Base-by-base conservation (phyloP, 2,329 filamentous ascomycete species). In the Aspergillus glaucus region DNA sequence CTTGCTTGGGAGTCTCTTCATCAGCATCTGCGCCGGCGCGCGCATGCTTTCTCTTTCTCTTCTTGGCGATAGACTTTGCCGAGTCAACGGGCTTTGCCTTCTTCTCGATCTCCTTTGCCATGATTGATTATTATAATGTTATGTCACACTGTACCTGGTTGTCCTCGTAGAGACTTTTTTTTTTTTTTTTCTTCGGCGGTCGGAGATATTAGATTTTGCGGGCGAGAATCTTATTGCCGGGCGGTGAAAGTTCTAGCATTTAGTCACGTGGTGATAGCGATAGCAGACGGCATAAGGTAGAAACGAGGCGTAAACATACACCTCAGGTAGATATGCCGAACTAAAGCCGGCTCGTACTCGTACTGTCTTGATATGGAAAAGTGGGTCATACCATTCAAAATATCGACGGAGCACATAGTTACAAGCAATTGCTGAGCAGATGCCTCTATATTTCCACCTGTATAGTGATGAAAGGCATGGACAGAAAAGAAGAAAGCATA, bases 1-100 rank as follows among this genome's bases (percentile, higher is more conserved):
- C 55, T 19, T 40, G 37, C 50, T 60, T 57, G 42, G 63, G 58
- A 34, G 50, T 53, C 50, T 56, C 59, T 46, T 57, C 62, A 24
- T 62, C 55, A 45, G 50, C 52, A 47, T 53, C 44, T 50, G 60
- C 59, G 42, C 56, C 56, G 50, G 52, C 47, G 43, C 46, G 48
- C 40, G 52, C 58, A 49, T 73, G 70, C 64, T 69, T 73, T 66
- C 70, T 72, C 66, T 74, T 75, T 46, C 70, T 64, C 59, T 73
- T 74, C 57, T 73, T 73, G 41, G 64, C 59, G 44, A 64, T 61
- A 43, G 66, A 66, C 50, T 69, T 62, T 42, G 68, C 56, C 24
- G 63, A 61, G 47, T 70, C 66, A 61, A 72, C 66, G 14, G 65
- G 57, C 43, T 59, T 62, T 53, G 63, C 62, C 65, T 62, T 65